A percentile compares a stretch with the other conserved stretches of the same genome.
These are phyloP conservation scores for Aspergillus hiratsukae DNA, from an alignment of 2,329 filamentous ascomycete species.

Conservation along the genomic window DNA sequence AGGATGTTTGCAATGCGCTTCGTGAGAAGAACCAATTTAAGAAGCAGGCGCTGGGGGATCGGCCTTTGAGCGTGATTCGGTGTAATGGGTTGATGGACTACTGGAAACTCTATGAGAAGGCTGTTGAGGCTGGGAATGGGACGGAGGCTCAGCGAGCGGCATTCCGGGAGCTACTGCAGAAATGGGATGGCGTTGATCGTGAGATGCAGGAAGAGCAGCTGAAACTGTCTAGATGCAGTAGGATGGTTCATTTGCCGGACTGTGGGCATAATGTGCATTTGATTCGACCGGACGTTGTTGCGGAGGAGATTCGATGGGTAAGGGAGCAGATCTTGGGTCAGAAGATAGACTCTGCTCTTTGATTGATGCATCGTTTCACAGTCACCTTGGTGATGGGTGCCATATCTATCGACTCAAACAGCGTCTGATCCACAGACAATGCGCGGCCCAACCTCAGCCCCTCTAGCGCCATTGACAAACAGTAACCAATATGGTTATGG, in stretches of 20 bases:
- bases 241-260: slow-evolving; percentile 28
- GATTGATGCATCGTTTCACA: background rate
- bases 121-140: slow-evolving; percentile 30
- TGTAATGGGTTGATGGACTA: slow-evolving; percentile 31
- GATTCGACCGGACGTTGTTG: slow-evolving; percentile 33
- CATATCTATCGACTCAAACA: no score
- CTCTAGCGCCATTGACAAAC: no score
- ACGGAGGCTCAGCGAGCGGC: slow-evolving; percentile 25
- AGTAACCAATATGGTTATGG: no score
- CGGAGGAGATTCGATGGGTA: slow-evolving; percentile 35
- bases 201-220: slow-evolving; percentile 31
- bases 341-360: background rate
- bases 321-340: slow-evolving; percentile 6
- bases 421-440: no score
- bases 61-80: slow-evolving; percentile 34
- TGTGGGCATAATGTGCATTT: slow-evolving; percentile 39
- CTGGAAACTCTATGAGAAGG: slow-evolving; percentile 28
- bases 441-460: no score
- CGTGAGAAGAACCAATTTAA: slow-evolving; percentile 29
- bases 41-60: slow-evolving; percentile 21
- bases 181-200: slow-evolving; percentile 24
- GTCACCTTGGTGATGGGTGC: background rate
- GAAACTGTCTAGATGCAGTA: slow-evolving; percentile 25
- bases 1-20: slow-evolving; percentile 24
- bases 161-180: slow-evolving; percentile 27